These are phyloP conservation scores for Pezizomycotina sp. DNA, from an alignment of 2,329 filamentous ascomycete species.

Conservation along the genomic window DNA sequence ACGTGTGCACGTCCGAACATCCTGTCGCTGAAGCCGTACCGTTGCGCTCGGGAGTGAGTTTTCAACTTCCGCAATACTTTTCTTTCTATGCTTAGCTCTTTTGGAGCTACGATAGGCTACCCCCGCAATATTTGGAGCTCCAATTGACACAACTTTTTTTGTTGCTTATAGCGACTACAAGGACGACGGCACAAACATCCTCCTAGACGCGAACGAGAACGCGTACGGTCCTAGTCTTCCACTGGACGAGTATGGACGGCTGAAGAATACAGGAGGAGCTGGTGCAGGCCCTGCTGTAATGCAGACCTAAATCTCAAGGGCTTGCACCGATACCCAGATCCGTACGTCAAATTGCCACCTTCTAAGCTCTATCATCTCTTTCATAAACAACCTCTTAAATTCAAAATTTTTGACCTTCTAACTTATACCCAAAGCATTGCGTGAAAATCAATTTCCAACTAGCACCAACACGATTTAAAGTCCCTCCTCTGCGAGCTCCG, in stretches of 20 bases:
- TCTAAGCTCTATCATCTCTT: background rate
- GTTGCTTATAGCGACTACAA: conserved; percentile 97
- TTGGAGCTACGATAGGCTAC: conserved; percentile 3
- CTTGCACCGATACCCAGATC: conserved; percentile 89
- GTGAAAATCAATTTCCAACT: conserved; percentile 23
- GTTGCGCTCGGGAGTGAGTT: conserved; percentile 63
- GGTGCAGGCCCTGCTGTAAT: conserved; percentile 30
- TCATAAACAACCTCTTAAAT: background rate
- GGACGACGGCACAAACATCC: conserved; percentile 86
- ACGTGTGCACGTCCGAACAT: conserved; percentile 65
- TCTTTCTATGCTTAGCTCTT: conserved; percentile 12
- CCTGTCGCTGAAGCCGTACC: conserved; percentile 57
- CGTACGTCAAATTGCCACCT: conserved; percentile 31
- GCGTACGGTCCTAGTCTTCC: conserved; percentile 72
- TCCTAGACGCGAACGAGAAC: conserved; percentile 97
- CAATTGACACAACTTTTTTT: too few species aligned
- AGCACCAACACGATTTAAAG: conserved; percentile 74
- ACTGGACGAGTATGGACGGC: conserved; percentile 29
- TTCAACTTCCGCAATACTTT: conserved; percentile 17
- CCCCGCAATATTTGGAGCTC: too few species aligned
- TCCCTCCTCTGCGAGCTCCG: conserved; percentile 70
- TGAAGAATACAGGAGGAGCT: conserved; percentile 30
- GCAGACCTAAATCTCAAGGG: conserved; percentile 55
- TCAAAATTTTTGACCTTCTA: conserved; percentile 1
- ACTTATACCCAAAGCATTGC: background rate